A percentile compares a stretch with the other conserved stretches of the same genome.
Conservation (phyloP, 2,329 filamentous ascomycete genomes). For the Cladophialophora yegresii region DNA sequence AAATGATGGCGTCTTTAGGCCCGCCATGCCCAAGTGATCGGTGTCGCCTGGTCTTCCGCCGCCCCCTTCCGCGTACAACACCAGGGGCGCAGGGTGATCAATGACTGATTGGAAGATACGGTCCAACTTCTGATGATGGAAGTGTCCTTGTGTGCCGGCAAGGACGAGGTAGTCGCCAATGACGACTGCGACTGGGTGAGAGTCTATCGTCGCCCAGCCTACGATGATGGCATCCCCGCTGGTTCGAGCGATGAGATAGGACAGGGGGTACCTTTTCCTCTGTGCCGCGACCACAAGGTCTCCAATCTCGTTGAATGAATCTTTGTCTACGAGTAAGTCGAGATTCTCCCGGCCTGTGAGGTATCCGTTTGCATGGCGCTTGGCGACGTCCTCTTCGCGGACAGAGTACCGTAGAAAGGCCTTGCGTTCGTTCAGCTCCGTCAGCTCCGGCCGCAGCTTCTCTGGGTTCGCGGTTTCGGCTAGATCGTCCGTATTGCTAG, state of each 20-base stretch:
- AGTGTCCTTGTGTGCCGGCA: slow-evolving; percentile 31
- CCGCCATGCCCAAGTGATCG: slow-evolving; percentile 28
- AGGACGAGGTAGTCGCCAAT: slow-evolving; percentile 31
- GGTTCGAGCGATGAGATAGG: slow-evolving; percentile 31
- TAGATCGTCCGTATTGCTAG: slow-evolving; percentile 23
- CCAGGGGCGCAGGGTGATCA: slow-evolving; percentile 30
- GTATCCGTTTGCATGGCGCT: slow-evolving; percentile 31
- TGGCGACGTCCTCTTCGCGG: slow-evolving; percentile 29
- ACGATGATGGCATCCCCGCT: slow-evolving; percentile 32
- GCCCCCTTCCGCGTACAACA: slow-evolving; percentile 31
- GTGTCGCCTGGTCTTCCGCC: slow-evolving; percentile 31
- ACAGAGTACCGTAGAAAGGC: slow-evolving; percentile 27
- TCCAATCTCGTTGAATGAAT: slow-evolving; percentile 29
- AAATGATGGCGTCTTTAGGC: slow-evolving; percentile 30
- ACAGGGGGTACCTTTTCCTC: slow-evolving; percentile 28
- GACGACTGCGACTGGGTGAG: slow-evolving; percentile 30
- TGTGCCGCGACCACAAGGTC: slow-evolving; percentile 31
- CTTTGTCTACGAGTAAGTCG: slow-evolving; percentile 29
- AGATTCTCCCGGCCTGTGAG: slow-evolving; percentile 31
- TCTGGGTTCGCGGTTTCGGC: slow-evolving; percentile 27
- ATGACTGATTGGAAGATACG: slow-evolving; percentile 33
- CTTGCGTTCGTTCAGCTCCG: slow-evolving; percentile 31
- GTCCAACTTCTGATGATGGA: slow-evolving; percentile 31
- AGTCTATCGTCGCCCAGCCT: slow-evolving; percentile 30
- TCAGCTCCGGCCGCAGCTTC: slow-evolving; percentile 29